Conservation (phyloP, 805 yeast genomes). For the Saccharomycopsis lassenensis region DNA sequence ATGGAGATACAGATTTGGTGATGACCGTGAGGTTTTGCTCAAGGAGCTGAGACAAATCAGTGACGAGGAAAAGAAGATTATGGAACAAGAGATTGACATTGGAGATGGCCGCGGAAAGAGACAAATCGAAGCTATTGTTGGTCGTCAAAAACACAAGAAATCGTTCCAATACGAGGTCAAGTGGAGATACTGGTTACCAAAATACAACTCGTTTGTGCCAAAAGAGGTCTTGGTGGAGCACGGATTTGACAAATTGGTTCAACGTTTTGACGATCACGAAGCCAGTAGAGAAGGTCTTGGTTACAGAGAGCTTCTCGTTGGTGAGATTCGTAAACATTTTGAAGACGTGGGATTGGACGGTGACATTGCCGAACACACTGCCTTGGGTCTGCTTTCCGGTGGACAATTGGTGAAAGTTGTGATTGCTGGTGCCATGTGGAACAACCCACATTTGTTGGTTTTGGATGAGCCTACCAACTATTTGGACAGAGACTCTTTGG, state of each 20-base stretch:
- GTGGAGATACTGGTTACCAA: conserved; percentile 89
- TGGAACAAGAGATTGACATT: conserved; percentile 68
- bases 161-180: conserved; percentile 94
- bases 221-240: conserved; percentile 69
- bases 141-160: conserved; percentile 93
- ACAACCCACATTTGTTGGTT: conserved; percentile 92
- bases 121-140: conserved; percentile 86
- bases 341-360: conserved; percentile 97
- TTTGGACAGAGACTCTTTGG: conserved; percentile 94
- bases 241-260: conserved; percentile 85
- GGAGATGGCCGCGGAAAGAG: conserved; percentile 86
- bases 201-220: conserved; percentile 87
- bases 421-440: conserved; percentile 99
- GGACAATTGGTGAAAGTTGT: conserved; percentile 98
- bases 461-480: conserved; percentile 98
- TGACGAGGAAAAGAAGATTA: conserved; percentile 63
- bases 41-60: conserved; percentile 87
- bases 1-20: conserved; percentile 98
- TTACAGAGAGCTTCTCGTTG: conserved; percentile 86
- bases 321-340: conserved; percentile 90
- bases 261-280: conserved; percentile 97
- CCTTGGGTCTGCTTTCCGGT: conserved; percentile 92
- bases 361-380: conserved; percentile 97
- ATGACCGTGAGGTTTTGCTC: conserved; percentile 90
- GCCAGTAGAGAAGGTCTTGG: conserved; percentile 97